phyloP scores from a whole-genome alignment of 805 yeast genomes.

The Komagataella phaffii region DNA sequence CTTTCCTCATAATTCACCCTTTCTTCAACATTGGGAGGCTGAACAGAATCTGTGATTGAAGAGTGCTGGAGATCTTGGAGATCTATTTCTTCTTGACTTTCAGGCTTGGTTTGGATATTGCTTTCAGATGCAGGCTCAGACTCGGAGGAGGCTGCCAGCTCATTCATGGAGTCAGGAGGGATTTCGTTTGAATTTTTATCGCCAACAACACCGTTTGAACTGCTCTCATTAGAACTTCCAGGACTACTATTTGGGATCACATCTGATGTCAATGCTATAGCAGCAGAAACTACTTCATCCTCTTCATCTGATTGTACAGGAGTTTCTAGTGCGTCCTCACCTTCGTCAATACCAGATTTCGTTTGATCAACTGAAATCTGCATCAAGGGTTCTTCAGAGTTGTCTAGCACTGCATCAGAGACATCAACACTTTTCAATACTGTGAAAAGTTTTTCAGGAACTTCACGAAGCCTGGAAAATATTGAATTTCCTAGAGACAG shows the following conservation, averaged over 20 bases:
- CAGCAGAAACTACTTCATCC: not conserved
- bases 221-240: not conserved
- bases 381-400: not conserved
- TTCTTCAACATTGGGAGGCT: not conserved
- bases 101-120: not conserved
- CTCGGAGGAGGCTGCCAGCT: not conserved
- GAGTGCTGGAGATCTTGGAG: no score
- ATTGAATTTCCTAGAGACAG: not conserved
- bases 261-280: not conserved
- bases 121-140: not conserved
- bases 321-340: not conserved
- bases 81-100: not conserved
- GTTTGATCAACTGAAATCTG: not conserved
- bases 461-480: not conserved
- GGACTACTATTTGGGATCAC: no score
- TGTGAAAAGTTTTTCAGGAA: not conserved
- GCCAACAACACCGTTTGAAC: not conserved
- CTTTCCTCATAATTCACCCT: not conserved
- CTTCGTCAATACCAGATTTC: not conserved
- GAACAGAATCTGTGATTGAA: not conserved
- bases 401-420: not conserved
- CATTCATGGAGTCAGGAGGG: not conserved
- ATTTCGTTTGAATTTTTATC: not conserved
- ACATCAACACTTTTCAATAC: not conserved
- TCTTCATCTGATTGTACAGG: not conserved